Evolutionary conservation across 352 stramenopile genomes (phyloP).

Genomic region (Globisporangium rhizosaccharum): DNA sequence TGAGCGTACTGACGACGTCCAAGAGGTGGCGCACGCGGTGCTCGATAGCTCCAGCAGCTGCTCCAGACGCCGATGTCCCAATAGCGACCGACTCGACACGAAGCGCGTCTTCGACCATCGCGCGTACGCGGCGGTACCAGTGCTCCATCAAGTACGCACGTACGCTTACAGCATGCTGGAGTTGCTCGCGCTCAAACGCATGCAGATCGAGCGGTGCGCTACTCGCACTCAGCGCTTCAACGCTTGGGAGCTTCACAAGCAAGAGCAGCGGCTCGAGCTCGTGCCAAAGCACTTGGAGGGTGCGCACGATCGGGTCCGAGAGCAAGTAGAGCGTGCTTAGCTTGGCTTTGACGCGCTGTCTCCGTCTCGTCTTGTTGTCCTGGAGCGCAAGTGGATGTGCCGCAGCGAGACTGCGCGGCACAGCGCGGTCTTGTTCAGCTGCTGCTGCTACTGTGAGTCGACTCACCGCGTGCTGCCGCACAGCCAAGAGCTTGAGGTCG

Average conservation of each 20-base stretch:
- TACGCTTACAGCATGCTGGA: constrained; percentile 36
- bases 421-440: background rate
- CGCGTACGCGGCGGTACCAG: constrained; percentile 48
- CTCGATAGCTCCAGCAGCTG: constrained; percentile 17
- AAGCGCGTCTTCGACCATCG: constrained; percentile 41
- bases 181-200: constrained; percentile 47
- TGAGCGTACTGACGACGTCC: constrained; percentile 53
- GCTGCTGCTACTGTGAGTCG: background rate
- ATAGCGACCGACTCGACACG: constrained; percentile 15
- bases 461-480: background rate
- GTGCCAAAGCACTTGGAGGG: constrained; percentile 57
- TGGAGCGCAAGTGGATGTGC: background rate
- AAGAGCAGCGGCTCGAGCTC: constrained; percentile 39
- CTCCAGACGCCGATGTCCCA: background rate
- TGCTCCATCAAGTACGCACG: constrained; percentile 45
- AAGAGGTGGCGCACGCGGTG: constrained; percentile 44
- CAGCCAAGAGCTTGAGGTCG: constrained; percentile 42
- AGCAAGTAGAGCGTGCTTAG: constrained; percentile 41
- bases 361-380: constrained; percentile 20
- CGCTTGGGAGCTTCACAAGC: constrained; percentile 42
- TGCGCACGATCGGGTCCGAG: constrained; percentile 38
- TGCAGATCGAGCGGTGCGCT: constrained; percentile 34
- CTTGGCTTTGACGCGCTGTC: constrained; percentile 37
- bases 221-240: constrained; percentile 17
- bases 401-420: too few relatives aligned